Conservation (phyloP, 2,329 filamentous ascomycete genomes). For the Penicillium sp. region DNA sequence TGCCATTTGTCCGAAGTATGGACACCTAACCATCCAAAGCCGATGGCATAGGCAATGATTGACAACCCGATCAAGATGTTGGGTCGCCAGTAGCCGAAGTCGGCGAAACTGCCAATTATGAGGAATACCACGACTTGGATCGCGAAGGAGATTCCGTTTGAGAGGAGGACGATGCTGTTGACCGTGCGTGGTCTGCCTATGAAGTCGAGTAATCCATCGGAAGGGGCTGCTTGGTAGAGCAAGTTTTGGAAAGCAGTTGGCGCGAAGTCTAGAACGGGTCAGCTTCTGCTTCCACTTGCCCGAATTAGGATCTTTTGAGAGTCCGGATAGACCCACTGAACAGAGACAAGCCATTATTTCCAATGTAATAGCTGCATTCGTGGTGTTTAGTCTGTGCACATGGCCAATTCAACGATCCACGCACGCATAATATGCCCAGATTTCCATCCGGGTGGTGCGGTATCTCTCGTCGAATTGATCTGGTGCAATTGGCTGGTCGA, state of each 20-base stretch:
- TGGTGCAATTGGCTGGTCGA: conserved; percentile 49
- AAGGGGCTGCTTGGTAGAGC: conserved; percentile 59
- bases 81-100: conserved; percentile 65
- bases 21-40: conserved; percentile 67
- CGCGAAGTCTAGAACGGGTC: conserved; percentile 51
- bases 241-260: conserved; percentile 66
- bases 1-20: conserved; percentile 62
- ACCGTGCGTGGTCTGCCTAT: conserved; percentile 59
- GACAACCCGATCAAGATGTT: conserved; percentile 64
- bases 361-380: conserved; percentile 59
- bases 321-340: conserved; percentile 49
- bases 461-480: conserved; percentile 57
- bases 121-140: conserved; percentile 59
- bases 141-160: conserved; percentile 68
- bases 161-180: conserved; percentile 64
- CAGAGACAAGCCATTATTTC: conserved; percentile 62
- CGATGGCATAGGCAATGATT: conserved; percentile 61
- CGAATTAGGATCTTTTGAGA: neutral
- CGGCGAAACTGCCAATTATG: conserved; percentile 51
- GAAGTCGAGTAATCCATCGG: conserved; percentile 55
- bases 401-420: conserved; percentile 21
- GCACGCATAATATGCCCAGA: conserved; percentile 58
- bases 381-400: conserved; percentile 23
- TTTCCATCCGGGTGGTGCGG: conserved; percentile 54
- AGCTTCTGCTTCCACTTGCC: neutral